Percentiles rank a stretch among this genome's conserved stretches.
These are phyloP conservation scores for Conticribra guillardii DNA, from an alignment of 108 stramenopile genomes.

Conservation along the genomic window DNA sequence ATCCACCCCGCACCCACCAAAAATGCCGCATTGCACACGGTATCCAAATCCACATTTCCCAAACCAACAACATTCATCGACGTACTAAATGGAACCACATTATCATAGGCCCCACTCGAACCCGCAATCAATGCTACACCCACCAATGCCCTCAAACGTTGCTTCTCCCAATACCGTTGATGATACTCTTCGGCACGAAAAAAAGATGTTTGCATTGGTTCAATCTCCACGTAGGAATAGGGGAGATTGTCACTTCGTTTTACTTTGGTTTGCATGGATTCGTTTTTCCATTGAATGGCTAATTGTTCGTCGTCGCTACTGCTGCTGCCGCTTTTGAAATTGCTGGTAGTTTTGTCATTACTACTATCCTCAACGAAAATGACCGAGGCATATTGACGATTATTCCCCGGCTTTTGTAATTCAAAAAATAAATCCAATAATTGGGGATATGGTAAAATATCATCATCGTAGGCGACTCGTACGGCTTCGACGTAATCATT, in stretches of 20 bases:
- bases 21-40: constrained; percentile 31
- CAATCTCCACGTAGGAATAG: constrained; percentile 50
- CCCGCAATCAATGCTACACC: constrained; percentile 51
- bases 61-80: constrained; percentile 1
- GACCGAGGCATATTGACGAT: constrained; percentile 78
- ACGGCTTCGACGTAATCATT: constrained; percentile 52
- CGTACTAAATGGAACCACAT: not conserved
- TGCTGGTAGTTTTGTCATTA: too few species aligned
- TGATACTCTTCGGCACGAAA: constrained; percentile 82
- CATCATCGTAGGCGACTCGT: constrained; percentile 63
- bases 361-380: constrained; percentile 67
- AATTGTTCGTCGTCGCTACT: constrained; percentile 20
- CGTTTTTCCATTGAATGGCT: constrained; percentile 30
- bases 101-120: constrained; percentile 29
- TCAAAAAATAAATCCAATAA: constrained; percentile 72
- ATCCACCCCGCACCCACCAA: constrained; percentile 36
- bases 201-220: constrained; percentile 58
- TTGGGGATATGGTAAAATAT: constrained; percentile 50
- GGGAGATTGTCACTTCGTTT: constrained; percentile 49
- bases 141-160: constrained; percentile 54
- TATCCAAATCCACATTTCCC: constrained; percentile 20
- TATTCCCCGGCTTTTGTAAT: constrained; percentile 63
- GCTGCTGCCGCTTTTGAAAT: constrained; percentile 34
- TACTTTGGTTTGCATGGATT: constrained; percentile 8
- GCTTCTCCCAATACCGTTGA: constrained; percentile 85